Conservation (phyloP, 179 eudicot species). For the Actinidia arguta region DNA sequence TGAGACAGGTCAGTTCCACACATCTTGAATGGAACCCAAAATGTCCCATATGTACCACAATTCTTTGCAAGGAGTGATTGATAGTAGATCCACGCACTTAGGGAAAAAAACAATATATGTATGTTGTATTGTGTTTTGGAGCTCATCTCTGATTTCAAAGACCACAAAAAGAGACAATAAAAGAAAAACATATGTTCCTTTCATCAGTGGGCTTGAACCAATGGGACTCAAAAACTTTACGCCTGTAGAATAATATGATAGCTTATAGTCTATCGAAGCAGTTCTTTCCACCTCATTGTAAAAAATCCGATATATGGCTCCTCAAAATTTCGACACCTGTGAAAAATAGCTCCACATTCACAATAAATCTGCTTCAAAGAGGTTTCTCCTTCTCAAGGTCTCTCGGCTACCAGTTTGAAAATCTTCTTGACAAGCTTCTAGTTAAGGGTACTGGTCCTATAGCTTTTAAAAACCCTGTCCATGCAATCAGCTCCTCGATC, state of each 20-base stretch:
- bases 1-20: no score
- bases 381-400: conserved; percentile 94
- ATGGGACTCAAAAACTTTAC: background rate
- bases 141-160: background rate
- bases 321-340: background rate
- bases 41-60: no score
- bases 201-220: background rate
- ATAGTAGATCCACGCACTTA: no score
- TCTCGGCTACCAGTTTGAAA: conserved; percentile 91
- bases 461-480: conserved; percentile 92
- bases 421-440: conserved; percentile 97
- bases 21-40: no score
- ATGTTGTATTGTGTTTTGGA: background rate
- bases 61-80: no score
- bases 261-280: background rate
- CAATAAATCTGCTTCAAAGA: conserved; percentile 90
- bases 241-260: background rate
- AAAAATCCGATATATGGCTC: background rate
- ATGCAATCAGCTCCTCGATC: conserved; percentile 93
- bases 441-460: conserved; percentile 94
- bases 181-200: background rate
- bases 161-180: background rate
- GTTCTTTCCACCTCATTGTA: background rate
- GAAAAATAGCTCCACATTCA: conserved; percentile 33
- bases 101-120: no score